These are phyloP conservation scores for Arthrinium puccinioides DNA, from an alignment of 2,329 filamentous ascomycete genomes.

Conservation along the genomic window DNA sequence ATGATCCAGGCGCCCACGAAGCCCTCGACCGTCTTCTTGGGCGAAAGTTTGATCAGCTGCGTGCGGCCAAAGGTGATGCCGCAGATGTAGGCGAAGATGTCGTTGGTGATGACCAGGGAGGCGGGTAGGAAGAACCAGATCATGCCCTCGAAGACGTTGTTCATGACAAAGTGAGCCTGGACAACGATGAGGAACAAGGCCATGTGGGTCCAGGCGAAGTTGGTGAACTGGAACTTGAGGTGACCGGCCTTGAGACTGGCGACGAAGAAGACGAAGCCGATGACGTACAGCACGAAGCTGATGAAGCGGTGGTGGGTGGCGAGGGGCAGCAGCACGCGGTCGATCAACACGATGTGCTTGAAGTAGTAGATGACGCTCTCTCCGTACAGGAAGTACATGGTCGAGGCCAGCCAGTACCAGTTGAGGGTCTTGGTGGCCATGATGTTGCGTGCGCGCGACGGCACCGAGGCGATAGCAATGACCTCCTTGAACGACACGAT, in stretches of 20 bases:
- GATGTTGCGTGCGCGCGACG: slow-evolving; percentile 81
- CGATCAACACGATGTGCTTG: slow-evolving; percentile 95
- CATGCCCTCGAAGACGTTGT: slow-evolving; percentile 99
- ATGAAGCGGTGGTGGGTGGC: slow-evolving; percentile 98
- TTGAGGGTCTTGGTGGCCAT: slow-evolving; percentile 94
- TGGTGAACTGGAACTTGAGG: slow-evolving; percentile 97
- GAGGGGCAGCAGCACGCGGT: slow-evolving; percentile 84
- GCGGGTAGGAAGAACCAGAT: slow-evolving; percentile 99
- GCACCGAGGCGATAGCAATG: slow-evolving; percentile 93
- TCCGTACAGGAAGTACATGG: slow-evolving; percentile 98
- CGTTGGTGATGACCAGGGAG: slow-evolving; percentile 93
- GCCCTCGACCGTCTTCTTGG: slow-evolving; percentile 98
- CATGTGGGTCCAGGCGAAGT: slow-evolving; percentile 99
- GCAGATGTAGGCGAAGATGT: slow-evolving; percentile 97
- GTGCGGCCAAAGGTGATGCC: slow-evolving; percentile 95
- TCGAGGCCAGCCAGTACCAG: slow-evolving; percentile 98
- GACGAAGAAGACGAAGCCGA: slow-evolving; percentile 98
- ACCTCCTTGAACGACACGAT: slow-evolving; percentile 99
- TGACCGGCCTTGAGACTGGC: slow-evolving; percentile 89
- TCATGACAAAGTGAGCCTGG: slow-evolving; percentile 99
- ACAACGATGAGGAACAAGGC: slow-evolving; percentile 96
- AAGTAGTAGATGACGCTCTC: slow-evolving; percentile 99
- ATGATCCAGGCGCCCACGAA: slow-evolving; percentile 96
- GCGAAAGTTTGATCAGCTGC: slow-evolving; percentile 94
- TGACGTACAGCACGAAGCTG: slow-evolving; percentile 95